Percentiles rank a stretch among this genome's conserved stretches.
Conservation (phyloP, 1,139 yeast genomes). For the Taphrina populina region DNA sequence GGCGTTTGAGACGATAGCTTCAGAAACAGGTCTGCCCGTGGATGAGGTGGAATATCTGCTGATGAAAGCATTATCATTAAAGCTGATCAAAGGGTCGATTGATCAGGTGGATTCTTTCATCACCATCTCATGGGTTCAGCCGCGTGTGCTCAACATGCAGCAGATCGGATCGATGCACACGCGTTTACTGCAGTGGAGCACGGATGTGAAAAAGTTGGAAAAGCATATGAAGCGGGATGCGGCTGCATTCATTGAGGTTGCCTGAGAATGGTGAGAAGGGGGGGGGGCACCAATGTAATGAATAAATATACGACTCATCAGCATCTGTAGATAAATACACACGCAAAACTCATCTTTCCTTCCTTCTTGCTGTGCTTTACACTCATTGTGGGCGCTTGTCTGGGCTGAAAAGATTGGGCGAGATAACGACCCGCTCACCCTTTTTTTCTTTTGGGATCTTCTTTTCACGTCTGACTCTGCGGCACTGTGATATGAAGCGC, state of each 20-base stretch:
- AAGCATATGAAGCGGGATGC: slow-evolving; percentile 16
- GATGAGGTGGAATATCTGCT: slow-evolving; percentile 86
- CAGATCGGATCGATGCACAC: slow-evolving; percentile 76
- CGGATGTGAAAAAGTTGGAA: slow-evolving; percentile 66
- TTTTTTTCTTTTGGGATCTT: too few relatives aligned
- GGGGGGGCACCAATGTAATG: too few relatives aligned
- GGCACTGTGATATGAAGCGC: slow-evolving; percentile 10
- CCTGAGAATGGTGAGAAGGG: too few relatives aligned
- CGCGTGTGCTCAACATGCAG: slow-evolving; percentile 77
- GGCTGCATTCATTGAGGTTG: slow-evolving; percentile 24
- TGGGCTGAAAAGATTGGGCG: too few relatives aligned
- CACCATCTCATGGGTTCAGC: slow-evolving; percentile 90
- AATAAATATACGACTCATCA: too few relatives aligned
- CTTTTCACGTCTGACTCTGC: too few relatives aligned
- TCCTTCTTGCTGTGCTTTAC: too few relatives aligned
- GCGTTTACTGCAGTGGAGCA: slow-evolving; percentile 75
- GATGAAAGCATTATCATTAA: slow-evolving; percentile 84
- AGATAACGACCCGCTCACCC: too few relatives aligned
- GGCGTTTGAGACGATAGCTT: slow-evolving; percentile 69
- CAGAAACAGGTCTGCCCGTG: slow-evolving; percentile 64
- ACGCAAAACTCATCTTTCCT: too few relatives aligned
- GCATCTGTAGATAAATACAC: too few relatives aligned
- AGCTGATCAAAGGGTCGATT: slow-evolving; percentile 78
- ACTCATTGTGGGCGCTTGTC: too few relatives aligned
- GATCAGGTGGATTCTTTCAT: slow-evolving; percentile 81